phyloP scores from a whole-genome alignment of 1,284 basidiomycete species.

The Tilletia walkeri region DNA sequence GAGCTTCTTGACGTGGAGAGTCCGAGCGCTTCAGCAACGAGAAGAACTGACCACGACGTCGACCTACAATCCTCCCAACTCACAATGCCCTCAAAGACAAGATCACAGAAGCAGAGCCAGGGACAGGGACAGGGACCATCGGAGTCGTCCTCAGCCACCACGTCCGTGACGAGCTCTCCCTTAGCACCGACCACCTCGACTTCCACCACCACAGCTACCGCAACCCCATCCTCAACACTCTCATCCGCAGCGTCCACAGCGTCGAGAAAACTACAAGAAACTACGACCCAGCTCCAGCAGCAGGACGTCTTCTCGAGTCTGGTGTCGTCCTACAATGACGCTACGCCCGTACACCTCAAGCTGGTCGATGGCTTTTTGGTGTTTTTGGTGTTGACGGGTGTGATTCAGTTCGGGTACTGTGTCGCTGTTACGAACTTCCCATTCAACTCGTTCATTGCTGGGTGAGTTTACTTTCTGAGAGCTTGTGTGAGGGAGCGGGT shows the following conservation, averaged over 20 bases:
- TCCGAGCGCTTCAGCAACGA: no score
- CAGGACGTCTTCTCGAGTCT: slow-evolving; percentile 63
- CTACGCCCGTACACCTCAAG: slow-evolving; percentile 80
- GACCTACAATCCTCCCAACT: no score
- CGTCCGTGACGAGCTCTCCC: background rate
- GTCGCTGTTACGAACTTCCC: slow-evolving; percentile 87
- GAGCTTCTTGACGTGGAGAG: no score
- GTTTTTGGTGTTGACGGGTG: slow-evolving; percentile 87
- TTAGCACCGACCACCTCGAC: background rate
- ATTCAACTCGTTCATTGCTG: slow-evolving; percentile 93
- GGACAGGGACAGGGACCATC: background rate
- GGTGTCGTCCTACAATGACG: slow-evolving; percentile 72
- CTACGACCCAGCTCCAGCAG: background rate
- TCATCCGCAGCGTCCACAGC: background rate
- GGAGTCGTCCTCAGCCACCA: background rate
- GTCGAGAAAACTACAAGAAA: background rate
- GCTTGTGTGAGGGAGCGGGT: no score
- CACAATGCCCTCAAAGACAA: slow-evolving; percentile 6
- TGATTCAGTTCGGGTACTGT: slow-evolving; percentile 88
- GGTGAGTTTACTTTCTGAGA: slow-evolving; percentile 63
- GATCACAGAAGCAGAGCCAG: slow-evolving; percentile 3
- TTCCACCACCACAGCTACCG: slow-evolving; percentile 2
- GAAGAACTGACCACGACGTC: no score
- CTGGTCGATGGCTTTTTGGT: slow-evolving; percentile 88
- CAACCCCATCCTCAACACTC: background rate